Conservation (phyloP, 2,329 filamentous ascomycete species). For the Lachnellula arida region DNA sequence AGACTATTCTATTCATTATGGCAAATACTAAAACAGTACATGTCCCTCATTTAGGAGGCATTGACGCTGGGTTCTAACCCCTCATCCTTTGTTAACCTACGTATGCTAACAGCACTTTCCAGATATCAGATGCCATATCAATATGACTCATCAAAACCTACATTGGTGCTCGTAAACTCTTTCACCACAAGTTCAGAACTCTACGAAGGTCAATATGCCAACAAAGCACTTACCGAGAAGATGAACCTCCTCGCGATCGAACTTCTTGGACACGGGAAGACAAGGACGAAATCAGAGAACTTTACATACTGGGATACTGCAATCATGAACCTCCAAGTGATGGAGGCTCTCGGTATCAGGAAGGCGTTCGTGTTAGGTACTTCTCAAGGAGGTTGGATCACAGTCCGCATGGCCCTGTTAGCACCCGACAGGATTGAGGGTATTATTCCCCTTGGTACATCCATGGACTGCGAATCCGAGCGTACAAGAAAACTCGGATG, state of each 20-base stretch:
- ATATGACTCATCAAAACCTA: slow-evolving; percentile 49
- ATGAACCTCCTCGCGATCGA: slow-evolving; percentile 50
- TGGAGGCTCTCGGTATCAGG: slow-evolving; percentile 45
- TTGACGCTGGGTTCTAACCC: slow-evolving; percentile 40
- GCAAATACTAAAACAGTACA: slow-evolving; percentile 36
- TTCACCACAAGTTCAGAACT: slow-evolving; percentile 46
- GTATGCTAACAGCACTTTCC: too few species aligned
- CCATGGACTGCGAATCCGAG: slow-evolving; percentile 49
- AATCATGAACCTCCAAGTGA: slow-evolving; percentile 50
- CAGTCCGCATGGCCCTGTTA: slow-evolving; percentile 46
- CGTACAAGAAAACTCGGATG: slow-evolving; percentile 42
- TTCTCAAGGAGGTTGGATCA: slow-evolving; percentile 50
- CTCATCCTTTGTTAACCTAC: background rate
- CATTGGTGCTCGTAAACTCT: slow-evolving; percentile 47
- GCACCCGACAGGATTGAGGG: slow-evolving; percentile 46
- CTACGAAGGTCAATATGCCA: slow-evolving; percentile 41
- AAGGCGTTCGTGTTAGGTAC: slow-evolving; percentile 48
- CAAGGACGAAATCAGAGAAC: slow-evolving; percentile 37
- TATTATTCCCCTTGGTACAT: slow-evolving; percentile 45
- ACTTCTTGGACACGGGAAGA: slow-evolving; percentile 48
- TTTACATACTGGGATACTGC: slow-evolving; percentile 54
- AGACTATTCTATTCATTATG: background rate
- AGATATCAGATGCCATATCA: background rate
- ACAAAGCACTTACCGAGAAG: slow-evolving; percentile 35
- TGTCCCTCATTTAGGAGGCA: slow-evolving; percentile 46